A percentile compares a stretch with the other conserved stretches of the same genome.
phyloP scores from a whole-genome alignment of 1,139 yeast species.

The Protomyces inouyei region DNA sequence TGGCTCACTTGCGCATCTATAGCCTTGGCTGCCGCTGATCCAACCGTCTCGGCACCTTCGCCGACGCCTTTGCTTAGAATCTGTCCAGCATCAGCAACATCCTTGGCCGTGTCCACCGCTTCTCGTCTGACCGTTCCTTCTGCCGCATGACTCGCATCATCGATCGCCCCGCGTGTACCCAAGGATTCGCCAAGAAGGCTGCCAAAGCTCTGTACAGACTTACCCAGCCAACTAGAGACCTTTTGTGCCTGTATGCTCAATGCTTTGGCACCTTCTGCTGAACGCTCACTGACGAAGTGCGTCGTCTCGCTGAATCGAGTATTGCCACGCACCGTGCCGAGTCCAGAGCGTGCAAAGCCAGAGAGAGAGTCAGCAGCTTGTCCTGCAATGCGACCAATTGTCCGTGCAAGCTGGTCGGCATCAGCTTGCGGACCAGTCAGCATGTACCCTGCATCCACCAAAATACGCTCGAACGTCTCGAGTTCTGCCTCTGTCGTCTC shows the following conservation, averaged over 20 bases:
- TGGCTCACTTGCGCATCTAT: background rate
- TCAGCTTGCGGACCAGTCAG: conserved; percentile 22
- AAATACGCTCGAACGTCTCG: conserved; percentile 4
- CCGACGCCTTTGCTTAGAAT: conserved; percentile 4
- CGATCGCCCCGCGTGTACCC: conserved; percentile 5
- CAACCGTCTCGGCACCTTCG: conserved; percentile 2
- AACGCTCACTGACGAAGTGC: background rate
- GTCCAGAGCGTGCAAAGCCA: conserved; percentile 1
- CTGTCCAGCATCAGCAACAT: conserved; percentile 6
- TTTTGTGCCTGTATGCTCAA: conserved; percentile 5
- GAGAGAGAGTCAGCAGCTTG: background rate
- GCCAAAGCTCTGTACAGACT: conserved; percentile 16
- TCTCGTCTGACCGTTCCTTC: conserved; percentile 1
- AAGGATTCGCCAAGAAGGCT: conserved; percentile 12
- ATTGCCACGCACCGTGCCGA: background rate
- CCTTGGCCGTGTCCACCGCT: conserved; percentile 4
- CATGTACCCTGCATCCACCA: conserved; percentile 13
- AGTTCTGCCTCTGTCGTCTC: conserved; percentile 7
- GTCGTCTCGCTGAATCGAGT: conserved; percentile 14
- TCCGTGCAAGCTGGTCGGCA: conserved; percentile 14
- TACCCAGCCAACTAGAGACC: conserved; percentile 5
- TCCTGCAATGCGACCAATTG: conserved; percentile 16
- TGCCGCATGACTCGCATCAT: background rate
- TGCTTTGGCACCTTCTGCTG: conserved; percentile 3
- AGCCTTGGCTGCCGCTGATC: conserved; percentile 3